phyloP scores from a whole-genome alignment of 176 grass and related monocot species.

The Elaeis guineensis region DNA sequence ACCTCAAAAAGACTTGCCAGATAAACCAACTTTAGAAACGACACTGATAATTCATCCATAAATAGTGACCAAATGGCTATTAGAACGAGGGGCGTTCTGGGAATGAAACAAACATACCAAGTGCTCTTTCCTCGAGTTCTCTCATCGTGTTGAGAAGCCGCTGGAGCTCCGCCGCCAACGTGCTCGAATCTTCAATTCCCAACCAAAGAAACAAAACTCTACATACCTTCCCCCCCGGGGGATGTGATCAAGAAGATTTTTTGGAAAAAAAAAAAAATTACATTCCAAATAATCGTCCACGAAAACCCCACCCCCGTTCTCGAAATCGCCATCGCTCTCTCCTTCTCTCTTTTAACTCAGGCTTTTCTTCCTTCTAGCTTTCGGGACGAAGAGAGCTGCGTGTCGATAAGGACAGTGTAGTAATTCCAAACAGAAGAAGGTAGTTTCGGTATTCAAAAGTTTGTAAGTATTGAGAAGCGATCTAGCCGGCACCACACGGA shows the following conservation, averaged over 20 bases:
- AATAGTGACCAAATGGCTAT: too few relatives aligned
- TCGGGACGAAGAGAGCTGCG: too few relatives aligned
- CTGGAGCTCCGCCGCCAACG: conserved; percentile 78
- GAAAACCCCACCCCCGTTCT: conserved; percentile 86
- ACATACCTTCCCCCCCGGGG: not conserved
- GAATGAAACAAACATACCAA: conserved; percentile 33
- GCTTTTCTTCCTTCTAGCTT: too few relatives aligned
- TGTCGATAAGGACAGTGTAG: too few relatives aligned
- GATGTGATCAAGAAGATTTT: not conserved
- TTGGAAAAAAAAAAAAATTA: conserved; percentile 17
- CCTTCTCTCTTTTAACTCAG: too few relatives aligned
- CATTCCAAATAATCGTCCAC: conserved; percentile 89
- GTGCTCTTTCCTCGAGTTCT: conserved; percentile 93
- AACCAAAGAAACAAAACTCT: not conserved
- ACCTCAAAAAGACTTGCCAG: too few relatives aligned
- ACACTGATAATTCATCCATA: too few relatives aligned
- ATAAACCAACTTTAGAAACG: too few relatives aligned
- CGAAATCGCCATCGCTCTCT: conserved; percentile 59
- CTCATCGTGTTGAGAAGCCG: conserved; percentile 89
- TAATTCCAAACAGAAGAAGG: too few relatives aligned
- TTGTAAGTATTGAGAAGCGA: too few relatives aligned
- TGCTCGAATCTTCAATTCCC: conserved; percentile 70
- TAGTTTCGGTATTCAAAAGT: too few relatives aligned
- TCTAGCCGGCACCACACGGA: too few relatives aligned
- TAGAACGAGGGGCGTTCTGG: not conserved